These are phyloP conservation scores for Marchantia polymorpha DNA, from an alignment of 225 moss, liverwort and hornwort species.

Conservation along the genomic window DNA sequence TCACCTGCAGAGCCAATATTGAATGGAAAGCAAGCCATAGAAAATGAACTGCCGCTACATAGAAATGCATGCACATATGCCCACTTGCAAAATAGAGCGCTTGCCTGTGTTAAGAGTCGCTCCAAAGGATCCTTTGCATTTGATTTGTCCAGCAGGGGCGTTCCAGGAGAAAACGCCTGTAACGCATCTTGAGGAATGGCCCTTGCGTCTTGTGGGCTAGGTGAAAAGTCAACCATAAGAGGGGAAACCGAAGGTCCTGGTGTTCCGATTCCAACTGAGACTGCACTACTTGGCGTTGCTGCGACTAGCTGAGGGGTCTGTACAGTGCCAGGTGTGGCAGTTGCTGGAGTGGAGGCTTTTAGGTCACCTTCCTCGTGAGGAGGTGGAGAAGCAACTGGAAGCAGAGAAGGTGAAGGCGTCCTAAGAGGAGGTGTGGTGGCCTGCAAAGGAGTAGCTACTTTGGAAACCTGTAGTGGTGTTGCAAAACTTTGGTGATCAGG, in stretches of 20 bases:
- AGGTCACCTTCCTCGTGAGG: slow-evolving; percentile 75
- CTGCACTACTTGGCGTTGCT: slow-evolving; percentile 43
- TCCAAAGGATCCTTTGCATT: slow-evolving; percentile 62
- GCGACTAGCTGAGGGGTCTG: slow-evolving; percentile 64
- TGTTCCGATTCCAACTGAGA: slow-evolving; percentile 63
- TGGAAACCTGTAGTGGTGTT: slow-evolving; percentile 60
- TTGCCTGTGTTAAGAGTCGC: slow-evolving; percentile 61
- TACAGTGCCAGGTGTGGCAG: slow-evolving; percentile 56
- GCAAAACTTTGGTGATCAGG: slow-evolving; percentile 64
- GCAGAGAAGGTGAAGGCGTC: slow-evolving; percentile 83
- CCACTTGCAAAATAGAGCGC: not conserved
- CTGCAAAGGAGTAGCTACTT: slow-evolving; percentile 61
- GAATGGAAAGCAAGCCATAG: too few relatives aligned
- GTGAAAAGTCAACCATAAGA: slow-evolving; percentile 71
- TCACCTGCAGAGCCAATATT: too few relatives aligned
- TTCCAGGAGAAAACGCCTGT: slow-evolving; percentile 85
- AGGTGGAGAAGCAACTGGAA: slow-evolving; percentile 65
- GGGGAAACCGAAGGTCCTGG: slow-evolving; percentile 86
- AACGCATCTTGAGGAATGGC: slow-evolving; percentile 57
- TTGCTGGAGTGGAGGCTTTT: slow-evolving; percentile 56
- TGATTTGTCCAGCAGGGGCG: slow-evolving; percentile 69
- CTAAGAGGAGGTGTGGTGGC: slow-evolving; percentile 89
- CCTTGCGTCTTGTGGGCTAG: slow-evolving; percentile 57
- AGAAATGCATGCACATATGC: too few relatives aligned
- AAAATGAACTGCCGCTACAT: too few relatives aligned